Conservation (phyloP, 352 stramenopile species). For the Globisporangium perplexum region DNA sequence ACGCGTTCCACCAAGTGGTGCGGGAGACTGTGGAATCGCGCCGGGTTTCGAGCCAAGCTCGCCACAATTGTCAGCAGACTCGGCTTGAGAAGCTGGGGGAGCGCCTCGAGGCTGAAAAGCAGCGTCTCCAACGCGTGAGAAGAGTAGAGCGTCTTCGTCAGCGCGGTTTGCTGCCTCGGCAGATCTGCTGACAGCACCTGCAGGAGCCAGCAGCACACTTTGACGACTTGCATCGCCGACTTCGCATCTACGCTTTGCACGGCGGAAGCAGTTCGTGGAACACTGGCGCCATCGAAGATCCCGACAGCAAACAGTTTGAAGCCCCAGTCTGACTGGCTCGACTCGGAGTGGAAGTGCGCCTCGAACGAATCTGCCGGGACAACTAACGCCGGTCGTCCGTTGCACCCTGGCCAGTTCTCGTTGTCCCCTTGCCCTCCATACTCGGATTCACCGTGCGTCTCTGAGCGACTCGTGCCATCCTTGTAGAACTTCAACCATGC, state of each 20-base stretch:
- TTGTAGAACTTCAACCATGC: slow-evolving; percentile 79
- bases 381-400: slow-evolving; percentile 51
- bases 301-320: slow-evolving; percentile 82
- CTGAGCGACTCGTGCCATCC: slow-evolving; percentile 29
- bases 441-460: slow-evolving; percentile 43
- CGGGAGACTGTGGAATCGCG: slow-evolving; percentile 32
- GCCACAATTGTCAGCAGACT: slow-evolving; percentile 34
- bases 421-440: slow-evolving; percentile 57
- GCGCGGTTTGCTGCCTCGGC: background rate
- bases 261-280: slow-evolving; percentile 1
- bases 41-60: slow-evolving; percentile 26
- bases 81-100: slow-evolving; percentile 40
- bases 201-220: slow-evolving; percentile 35
- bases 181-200: slow-evolving; percentile 5
- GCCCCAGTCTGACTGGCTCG: slow-evolving; percentile 85
- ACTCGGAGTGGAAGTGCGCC: slow-evolving; percentile 80
- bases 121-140: slow-evolving; percentile 27
- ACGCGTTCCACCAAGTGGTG: slow-evolving; percentile 31
- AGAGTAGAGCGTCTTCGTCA: slow-evolving; percentile 20
- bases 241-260: background rate
- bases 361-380: slow-evolving; percentile 70
- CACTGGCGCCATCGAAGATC: slow-evolving; percentile 32
- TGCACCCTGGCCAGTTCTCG: slow-evolving; percentile 80
- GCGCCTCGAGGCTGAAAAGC: slow-evolving; percentile 19
- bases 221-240: slow-evolving; percentile 21